Conservation (phyloP, 768 basidiomycete genomes). For the Hypholoma sublateritium region DNA sequence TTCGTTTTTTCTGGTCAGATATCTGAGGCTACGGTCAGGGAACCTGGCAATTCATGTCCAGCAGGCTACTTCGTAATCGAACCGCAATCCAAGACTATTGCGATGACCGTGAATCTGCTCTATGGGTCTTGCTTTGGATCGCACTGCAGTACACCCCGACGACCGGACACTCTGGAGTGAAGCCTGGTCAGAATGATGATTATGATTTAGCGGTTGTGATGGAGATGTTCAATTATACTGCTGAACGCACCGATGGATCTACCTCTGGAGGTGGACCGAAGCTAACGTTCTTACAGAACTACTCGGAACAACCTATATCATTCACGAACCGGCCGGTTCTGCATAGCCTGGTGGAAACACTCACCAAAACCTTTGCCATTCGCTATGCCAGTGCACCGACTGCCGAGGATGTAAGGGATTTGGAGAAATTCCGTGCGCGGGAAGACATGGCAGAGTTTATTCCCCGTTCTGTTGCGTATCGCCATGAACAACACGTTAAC, state of each 20-base stretch:
- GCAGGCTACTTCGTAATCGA: slow-evolving; percentile 13
- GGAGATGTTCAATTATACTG: neutral
- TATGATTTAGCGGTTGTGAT: neutral
- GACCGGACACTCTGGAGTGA: neutral
- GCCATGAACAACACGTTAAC: neutral
- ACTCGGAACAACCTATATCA: neutral
- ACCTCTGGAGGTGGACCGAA: neutral
- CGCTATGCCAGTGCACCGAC: neutral
- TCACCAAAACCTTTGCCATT: neutral
- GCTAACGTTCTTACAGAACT: neutral
- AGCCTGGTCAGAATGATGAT: neutral
- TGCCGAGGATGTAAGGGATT: neutral
- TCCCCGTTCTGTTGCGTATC: too few species aligned
- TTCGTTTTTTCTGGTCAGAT: neutral
- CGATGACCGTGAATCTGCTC: slow-evolving; percentile 32
- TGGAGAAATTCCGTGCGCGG: neutral
- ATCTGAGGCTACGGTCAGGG: neutral
- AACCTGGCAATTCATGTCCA: slow-evolving; percentile 33
- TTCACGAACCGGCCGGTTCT: neutral
- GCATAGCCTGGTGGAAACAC: neutral
- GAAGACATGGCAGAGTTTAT: too few species aligned
- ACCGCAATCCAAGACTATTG: slow-evolving; percentile 16
- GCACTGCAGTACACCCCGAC: slow-evolving; percentile 1
- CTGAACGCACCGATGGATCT: neutral
- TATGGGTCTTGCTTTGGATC: slow-evolving; percentile 11